Evolutionary conservation across 768 basidiomycete genomes (phyloP), one percentile per base, ranked within the genome.

Genomic region (Boletellus emodensis): DNA sequence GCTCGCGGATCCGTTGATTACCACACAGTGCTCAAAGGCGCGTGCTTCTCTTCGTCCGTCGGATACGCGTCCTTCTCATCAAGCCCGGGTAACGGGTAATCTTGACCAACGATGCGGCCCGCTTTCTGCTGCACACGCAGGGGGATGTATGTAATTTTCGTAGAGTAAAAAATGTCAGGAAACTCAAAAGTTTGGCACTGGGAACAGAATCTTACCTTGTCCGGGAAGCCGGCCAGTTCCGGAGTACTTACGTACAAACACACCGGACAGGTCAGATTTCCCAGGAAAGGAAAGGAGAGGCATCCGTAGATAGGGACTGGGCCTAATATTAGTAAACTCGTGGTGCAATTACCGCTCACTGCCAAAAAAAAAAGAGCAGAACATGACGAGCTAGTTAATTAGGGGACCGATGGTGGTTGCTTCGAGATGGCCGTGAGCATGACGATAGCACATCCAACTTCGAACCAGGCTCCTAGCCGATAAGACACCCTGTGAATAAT

Each of bases 301-400:
- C 44, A 46, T 46, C 52, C 47, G 43, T 59, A 65, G 41, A 59
- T 52, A 57, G 49, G 53, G 57, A 58, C 65, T 65, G 32, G 51
- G 12, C 46, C 49, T 53, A 57, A 61, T 52, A 58, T 67, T 58
- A 67, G 64, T 48, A 48, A 58, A 58, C 52, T 51, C 48, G 51
- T 52, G 52, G 49, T 39, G 44, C 57, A 64, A 65, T 65, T 61
- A 61, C 67, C 61, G 61, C 55, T 53, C 47, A 38, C 58, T 61
- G 63, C 24, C 24, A 2, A 59, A 54, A 62, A 61, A 56, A 57
- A 57, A 51, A 66, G 55, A 30, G 56, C 46, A 50, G 58, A 45
- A 40, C 41, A 56, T 28, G 53, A 55, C 50, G 53, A 36, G 46
- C 54, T 37, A 46, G 48, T 42, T 52, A 36, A 53, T 52, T 38